Conservation (phyloP, 2,329 filamentous ascomycete species). For the Nakataea oryzae region DNA sequence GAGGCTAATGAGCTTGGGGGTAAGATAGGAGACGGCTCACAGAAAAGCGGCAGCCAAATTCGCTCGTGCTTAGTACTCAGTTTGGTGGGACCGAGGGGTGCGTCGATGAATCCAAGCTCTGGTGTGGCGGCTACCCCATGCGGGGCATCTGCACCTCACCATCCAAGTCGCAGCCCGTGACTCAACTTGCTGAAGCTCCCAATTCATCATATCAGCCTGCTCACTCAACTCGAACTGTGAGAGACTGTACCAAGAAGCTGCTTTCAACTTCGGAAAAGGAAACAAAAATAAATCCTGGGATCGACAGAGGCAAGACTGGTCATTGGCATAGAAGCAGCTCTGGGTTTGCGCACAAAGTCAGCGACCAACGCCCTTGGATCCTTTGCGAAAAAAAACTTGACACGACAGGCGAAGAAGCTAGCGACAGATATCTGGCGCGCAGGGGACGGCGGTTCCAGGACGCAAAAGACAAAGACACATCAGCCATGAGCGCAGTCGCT, state of each 20-base stretch:
- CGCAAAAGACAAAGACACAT: background rate
- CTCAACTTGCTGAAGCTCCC: background rate
- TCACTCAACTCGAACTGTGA: background rate
- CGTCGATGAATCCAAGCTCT: background rate
- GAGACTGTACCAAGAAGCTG: background rate
- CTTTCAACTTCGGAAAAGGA: background rate
- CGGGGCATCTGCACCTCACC: background rate
- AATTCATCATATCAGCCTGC: background rate
- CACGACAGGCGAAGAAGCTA: background rate
- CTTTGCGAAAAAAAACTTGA: background rate
- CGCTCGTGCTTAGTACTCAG: background rate
- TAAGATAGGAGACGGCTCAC: background rate
- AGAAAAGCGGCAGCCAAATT: background rate
- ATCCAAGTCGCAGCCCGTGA: background rate
- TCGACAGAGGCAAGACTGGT: background rate
- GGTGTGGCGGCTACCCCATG: background rate
- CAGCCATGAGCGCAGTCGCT: conserved; percentile 1
- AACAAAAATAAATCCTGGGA: background rate
- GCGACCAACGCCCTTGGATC: background rate
- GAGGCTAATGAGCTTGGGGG: background rate
- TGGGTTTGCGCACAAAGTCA: background rate
- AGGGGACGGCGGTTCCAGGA: background rate
- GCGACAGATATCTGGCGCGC: background rate
- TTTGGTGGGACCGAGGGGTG: background rate
- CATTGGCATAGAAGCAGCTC: background rate